Conservation (phyloP, 768 basidiomycete species). For the Clathrus columnatus region DNA sequence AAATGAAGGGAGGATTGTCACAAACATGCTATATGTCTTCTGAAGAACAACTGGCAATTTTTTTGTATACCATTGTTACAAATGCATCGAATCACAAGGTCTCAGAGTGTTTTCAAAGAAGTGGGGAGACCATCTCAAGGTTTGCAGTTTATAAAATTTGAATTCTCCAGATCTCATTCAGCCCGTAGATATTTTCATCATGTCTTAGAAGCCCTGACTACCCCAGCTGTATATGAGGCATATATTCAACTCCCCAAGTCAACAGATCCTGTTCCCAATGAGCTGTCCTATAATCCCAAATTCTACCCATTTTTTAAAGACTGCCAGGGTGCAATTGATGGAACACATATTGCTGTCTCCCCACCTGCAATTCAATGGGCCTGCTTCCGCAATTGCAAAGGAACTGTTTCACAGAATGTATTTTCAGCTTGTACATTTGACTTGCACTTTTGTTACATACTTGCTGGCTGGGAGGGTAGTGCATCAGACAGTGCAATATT, state of each 20-base stretch:
- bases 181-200: no score
- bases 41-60: slow-evolving; percentile 33
- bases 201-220: no score
- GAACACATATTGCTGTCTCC: no score
- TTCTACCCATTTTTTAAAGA: no score
- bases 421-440: slow-evolving; percentile 15
- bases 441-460: slow-evolving; percentile 12
- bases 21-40: slow-evolving; percentile 19
- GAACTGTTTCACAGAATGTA: slow-evolving; percentile 13
- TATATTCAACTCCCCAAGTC: no score
- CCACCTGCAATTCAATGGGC: background rate
- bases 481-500: slow-evolving; percentile 11
- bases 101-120: slow-evolving; percentile 30
- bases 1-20: slow-evolving; percentile 13
- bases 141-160: no score
- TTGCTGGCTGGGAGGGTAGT: slow-evolving; percentile 17
- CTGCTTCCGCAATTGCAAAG: slow-evolving; percentile 14
- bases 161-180: no score
- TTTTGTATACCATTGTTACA: slow-evolving; percentile 23
- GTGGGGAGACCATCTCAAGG: slow-evolving; percentile 29
- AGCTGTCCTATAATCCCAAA: no score
- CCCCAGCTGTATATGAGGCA: no score
- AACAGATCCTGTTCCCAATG: no score
- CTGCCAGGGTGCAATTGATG: no score
- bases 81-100: slow-evolving; percentile 21